phyloP scores from a whole-genome alignment of 371 early-diverging fungal genomes.

The Amoeboaphelidium protococcarum region DNA sequence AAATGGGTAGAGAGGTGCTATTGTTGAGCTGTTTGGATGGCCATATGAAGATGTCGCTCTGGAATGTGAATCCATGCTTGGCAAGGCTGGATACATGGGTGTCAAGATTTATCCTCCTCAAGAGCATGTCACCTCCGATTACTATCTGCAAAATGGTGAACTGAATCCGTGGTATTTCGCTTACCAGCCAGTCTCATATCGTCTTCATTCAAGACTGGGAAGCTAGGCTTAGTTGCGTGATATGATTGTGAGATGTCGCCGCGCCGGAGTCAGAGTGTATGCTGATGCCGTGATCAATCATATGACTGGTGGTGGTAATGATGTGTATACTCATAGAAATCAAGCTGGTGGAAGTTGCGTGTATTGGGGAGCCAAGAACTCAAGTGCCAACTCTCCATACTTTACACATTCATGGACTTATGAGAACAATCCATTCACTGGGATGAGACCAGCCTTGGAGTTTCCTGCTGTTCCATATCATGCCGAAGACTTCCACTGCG shows the following conservation, averaged over 20 bases:
- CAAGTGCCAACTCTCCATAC: conserved; percentile 6
- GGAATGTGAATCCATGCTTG: conserved; percentile 6
- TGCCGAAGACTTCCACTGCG: conserved; percentile 8
- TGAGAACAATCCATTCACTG: conserved; percentile 2
- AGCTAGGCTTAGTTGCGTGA: conserved; percentile 4
- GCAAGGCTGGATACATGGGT: conserved; percentile 10
- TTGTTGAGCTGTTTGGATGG: conserved; percentile 10
- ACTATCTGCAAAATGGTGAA: conserved; percentile 3
- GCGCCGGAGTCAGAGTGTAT: conserved; percentile 7
- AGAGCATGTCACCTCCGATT: conserved; percentile 7
- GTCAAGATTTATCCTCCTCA: conserved; percentile 4
- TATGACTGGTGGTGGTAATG: conserved; percentile 10
- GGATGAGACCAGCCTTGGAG: conserved; percentile 4
- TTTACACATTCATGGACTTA: conserved; percentile 5
- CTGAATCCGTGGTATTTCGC: conserved; percentile 8
- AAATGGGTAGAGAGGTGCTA: conserved; percentile 9
- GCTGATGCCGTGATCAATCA: conserved; percentile 11
- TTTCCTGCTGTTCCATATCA: conserved; percentile 7
- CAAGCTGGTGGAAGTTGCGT: conserved; percentile 2
- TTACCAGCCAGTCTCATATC: conserved; percentile 9
- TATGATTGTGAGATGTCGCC: conserved; percentile 8
- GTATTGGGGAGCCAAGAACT: conserved; percentile 5
- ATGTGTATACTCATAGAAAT: conserved; percentile 4
- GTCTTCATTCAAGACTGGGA: conserved; percentile 5
- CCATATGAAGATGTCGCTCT: conserved; percentile 3